Percentiles rank a stretch among this genome's conserved stretches.
These are phyloP conservation scores for Andrographis paniculata DNA, from an alignment of 305 asterid genomes.

Conservation along the genomic window DNA sequence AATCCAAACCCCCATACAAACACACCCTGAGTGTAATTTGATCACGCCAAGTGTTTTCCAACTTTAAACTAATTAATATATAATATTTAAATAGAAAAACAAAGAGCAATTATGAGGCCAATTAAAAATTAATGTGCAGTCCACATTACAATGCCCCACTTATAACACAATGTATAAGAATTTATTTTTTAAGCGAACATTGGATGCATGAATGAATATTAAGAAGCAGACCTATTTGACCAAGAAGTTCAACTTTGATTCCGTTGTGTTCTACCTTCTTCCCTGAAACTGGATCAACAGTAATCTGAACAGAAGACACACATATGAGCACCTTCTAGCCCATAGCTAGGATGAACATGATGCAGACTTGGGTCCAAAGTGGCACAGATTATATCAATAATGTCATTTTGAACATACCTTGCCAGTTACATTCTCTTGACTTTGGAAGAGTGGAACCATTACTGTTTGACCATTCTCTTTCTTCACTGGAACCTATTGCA, in stretches of 20 bases:
- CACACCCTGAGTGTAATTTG: too few relatives aligned
- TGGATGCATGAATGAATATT: conserved; percentile 13
- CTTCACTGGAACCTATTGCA: conserved; percentile 55
- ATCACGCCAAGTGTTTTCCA: too few relatives aligned
- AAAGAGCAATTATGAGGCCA: not conserved
- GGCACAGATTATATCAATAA: not conserved
- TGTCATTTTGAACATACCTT: conserved; percentile 36
- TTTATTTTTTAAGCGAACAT: conserved; percentile 3
- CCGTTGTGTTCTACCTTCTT: conserved; percentile 98
- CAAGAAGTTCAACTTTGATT: conserved; percentile 97
- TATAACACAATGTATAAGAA: conserved; percentile 6
- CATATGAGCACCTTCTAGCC: conserved; percentile 7
- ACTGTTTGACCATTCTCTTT: conserved; percentile 76
- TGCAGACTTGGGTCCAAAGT: not conserved
- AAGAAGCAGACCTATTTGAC: conserved; percentile 86
- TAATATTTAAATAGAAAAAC: conserved; percentile 16
- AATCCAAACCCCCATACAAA: too few relatives aligned
- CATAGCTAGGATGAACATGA: not conserved
- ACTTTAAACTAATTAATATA: too few relatives aligned
- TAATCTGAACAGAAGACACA: conserved; percentile 28
- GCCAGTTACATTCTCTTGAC: conserved; percentile 71
- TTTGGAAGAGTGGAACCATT: conserved; percentile 72
- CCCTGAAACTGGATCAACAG: conserved; percentile 69
- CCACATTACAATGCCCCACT: conserved; percentile 9
- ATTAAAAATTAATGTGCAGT: conserved; percentile 9